Evolutionary conservation across 345 rosid species (phyloP).

Genomic region (Rhodamnia argentea): DNA sequence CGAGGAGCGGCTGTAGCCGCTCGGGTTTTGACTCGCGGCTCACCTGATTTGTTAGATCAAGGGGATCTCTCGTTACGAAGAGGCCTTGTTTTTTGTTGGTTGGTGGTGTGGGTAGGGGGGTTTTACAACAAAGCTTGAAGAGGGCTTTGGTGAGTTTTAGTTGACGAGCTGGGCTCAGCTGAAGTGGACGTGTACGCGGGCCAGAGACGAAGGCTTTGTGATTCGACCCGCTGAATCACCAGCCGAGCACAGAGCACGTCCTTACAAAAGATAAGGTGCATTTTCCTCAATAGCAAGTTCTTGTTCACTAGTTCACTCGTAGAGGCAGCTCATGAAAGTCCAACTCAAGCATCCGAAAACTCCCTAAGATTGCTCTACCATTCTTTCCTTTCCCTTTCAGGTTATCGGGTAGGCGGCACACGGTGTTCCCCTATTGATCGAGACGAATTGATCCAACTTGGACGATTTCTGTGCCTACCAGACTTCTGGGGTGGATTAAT

Average conservation of each 20-base stretch:
- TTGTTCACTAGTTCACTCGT: neutral
- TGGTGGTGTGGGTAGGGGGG: too few species aligned
- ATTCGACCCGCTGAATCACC: neutral
- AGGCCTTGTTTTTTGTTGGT: too few species aligned
- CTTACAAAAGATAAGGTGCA: neutral
- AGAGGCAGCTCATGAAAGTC: neutral
- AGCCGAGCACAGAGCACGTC: neutral
- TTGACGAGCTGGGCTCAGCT: neutral
- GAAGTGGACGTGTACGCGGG: neutral
- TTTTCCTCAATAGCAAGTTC: neutral
- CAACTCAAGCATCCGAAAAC: neutral
- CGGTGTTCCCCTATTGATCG: neutral
- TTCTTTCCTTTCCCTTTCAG: neutral
- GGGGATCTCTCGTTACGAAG: too few species aligned
- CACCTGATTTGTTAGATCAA: neutral
- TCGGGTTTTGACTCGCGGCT: neutral
- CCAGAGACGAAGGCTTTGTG: neutral
- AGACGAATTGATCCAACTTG: neutral
- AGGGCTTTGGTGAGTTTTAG: neutral
- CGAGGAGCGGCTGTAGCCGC: neutral
- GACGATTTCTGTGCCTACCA: neutral
- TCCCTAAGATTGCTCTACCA: neutral
- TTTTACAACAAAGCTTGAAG: too few species aligned
- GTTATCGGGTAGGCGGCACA: neutral
- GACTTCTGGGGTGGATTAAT: neutral